Evolutionary conservation across 2,329 filamentous ascomycete species (phyloP), one percentile per base, ranked within the genome.

Genomic region (Fusarium citri): DNA sequence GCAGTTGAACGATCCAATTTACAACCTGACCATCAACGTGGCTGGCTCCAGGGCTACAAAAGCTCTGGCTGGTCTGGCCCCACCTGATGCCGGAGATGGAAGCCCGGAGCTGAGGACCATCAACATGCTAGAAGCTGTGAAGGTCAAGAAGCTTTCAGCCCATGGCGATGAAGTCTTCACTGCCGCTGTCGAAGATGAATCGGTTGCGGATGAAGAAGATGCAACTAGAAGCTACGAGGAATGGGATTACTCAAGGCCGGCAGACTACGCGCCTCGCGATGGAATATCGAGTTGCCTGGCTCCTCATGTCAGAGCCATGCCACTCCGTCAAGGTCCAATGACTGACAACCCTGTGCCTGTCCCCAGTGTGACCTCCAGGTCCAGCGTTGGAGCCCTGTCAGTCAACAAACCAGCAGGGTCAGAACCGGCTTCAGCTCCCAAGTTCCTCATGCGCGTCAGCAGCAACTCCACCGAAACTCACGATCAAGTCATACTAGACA

Each of bases 1-100:
- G 59, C 59, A 63, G 5, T 30, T 63, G 16, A 63, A 59, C 1
- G 59, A 63, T 20, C 59, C 59, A 2, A 48, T 48, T 0, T 60
- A 60, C 4, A 56, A 59, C 41, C 18, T 59, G 23, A 55, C 41
- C 16, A 41, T 59, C 41, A 40, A 54, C 1, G 45, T 59, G 16
- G 30, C 48, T 18, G 20, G 18, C 3, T 12, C 23, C 6, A 18
- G 15, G 5, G 5, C 41, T 15, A 2, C 9, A 1, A 6, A 46
- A 2, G 16, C 25, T 0, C 2, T 59, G 4, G 30, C 56, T 6
- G 6, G 12, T 20, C 10, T 59, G n/a, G 49, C 56, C 18, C 48
- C 40, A 30, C 56, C 23, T 9, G 49, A 55, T 1, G 10, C 9
- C 1, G 30, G 23, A 26, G 14, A 22, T 2, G 41, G 41, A 3